Evolutionary conservation across 1,284 basidiomycete species (phyloP).

Genomic region (Cryptococcus amylolentus): DNA sequence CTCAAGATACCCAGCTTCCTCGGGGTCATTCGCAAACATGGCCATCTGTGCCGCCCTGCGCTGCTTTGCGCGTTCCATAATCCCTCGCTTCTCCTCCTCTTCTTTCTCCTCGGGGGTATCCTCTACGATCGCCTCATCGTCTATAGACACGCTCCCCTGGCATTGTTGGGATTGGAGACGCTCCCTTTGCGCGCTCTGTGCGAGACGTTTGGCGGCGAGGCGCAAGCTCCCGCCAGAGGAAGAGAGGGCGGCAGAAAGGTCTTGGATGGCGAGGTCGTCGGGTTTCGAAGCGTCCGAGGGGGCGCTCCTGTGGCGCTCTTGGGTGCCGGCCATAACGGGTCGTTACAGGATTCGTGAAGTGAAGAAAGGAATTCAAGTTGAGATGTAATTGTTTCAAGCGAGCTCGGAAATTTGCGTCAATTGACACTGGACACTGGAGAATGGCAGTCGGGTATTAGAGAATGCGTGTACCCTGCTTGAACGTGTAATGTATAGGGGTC

Average conservation of each 20-base stretch:
- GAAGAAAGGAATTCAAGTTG: neutral
- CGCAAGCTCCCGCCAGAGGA: conserved; percentile 30
- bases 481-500: too few relatives aligned
- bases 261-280: conserved; percentile 37
- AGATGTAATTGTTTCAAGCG: neutral
- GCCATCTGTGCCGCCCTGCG: neutral
- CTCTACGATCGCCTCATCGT: too few relatives aligned
- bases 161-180: neutral
- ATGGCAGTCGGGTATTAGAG: too few relatives aligned
- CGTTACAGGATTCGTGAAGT: neutral
- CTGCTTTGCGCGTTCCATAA: neutral
- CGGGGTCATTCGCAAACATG: conserved; percentile 30
- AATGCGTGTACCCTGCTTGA: too few relatives aligned
- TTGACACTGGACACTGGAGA: too few relatives aligned
- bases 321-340: conserved; percentile 1
- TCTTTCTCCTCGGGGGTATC: too few relatives aligned
- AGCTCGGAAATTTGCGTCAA: conserved; percentile 2
- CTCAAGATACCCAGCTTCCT: conserved; percentile 28
- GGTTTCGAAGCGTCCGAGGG: conserved; percentile 37
- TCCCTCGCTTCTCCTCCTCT: neutral
- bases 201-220: conserved; percentile 33
- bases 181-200: conserved; percentile 10
- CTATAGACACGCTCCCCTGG: too few relatives aligned
- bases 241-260: conserved; percentile 35
- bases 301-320: conserved; percentile 11